A percentile compares a stretch with the other conserved stretches of the same genome.
Evolutionary conservation across 176 grass and related monocot genomes (phyloP).

Genomic region (Oryza glaberrima): DNA sequence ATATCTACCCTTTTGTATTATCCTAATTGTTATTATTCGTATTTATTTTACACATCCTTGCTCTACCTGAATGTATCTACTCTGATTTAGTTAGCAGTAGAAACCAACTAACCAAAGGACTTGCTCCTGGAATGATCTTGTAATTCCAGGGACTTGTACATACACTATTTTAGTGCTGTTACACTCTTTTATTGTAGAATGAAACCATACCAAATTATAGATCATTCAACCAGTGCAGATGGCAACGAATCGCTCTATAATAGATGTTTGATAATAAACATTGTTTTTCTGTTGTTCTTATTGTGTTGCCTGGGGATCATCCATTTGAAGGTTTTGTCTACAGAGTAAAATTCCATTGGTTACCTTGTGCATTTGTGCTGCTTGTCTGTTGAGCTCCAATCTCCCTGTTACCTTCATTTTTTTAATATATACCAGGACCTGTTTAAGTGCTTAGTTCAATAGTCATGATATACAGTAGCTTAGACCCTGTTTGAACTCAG

Average conservation of each 20-base stretch:
- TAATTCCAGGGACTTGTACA: not conserved
- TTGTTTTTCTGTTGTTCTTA: slow-evolving; percentile 17
- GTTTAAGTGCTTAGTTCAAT: not conserved
- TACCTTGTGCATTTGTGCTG: not conserved
- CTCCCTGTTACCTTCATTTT: not conserved
- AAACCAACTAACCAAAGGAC: not conserved
- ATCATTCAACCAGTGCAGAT: not conserved
- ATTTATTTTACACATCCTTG: slow-evolving; percentile 15
- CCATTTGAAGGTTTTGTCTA: slow-evolving; percentile 2
- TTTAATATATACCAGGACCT: not conserved
- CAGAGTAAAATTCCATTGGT: not conserved
- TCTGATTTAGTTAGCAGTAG: not conserved
- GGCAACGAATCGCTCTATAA: not conserved
- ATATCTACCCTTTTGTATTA: not conserved
- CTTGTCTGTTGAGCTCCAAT: slow-evolving; percentile 2
- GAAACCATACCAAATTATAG: not conserved
- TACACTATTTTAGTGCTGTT: not conserved
- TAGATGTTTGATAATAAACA: not conserved
- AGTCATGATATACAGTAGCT: slow-evolving; percentile 16
- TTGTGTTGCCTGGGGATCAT: not conserved
- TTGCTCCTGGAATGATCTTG: not conserved
- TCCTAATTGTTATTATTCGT: not conserved
- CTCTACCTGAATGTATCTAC: not conserved
- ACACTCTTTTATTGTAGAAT: slow-evolving; percentile 15
- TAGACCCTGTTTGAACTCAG: not conserved